Percentiles rank a stretch among this genome's conserved stretches.
These are phyloP conservation scores for Leishmania tarentolae DNA, from an alignment of 208 protist species.

Conservation along the genomic window DNA sequence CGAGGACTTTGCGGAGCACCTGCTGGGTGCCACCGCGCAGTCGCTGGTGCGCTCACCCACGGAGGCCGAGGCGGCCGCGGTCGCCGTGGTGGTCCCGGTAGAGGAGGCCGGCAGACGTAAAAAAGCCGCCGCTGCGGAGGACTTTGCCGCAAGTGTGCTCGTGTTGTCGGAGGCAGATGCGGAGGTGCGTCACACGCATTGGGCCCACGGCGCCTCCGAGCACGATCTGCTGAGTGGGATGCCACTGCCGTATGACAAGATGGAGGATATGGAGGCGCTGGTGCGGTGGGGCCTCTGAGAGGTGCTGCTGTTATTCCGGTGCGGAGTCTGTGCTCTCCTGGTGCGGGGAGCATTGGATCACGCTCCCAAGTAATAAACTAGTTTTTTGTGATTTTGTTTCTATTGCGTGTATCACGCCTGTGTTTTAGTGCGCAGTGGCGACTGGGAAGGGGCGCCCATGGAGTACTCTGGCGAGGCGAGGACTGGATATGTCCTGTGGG, in stretches of 20 bases:
- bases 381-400: no score
- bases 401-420: no score
- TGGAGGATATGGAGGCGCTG: conserved; percentile 7
- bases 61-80: conserved; percentile 6
- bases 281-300: conserved; percentile 10
- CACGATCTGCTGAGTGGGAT: conserved; percentile 22
- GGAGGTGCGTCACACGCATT: conserved; percentile 14
- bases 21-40: conserved; percentile 10
- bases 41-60: conserved; percentile 12
- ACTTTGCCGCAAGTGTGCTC: conserved; percentile 15
- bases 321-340: no score
- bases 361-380: no score
- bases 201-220: conserved; percentile 27
- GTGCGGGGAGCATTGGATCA: no score
- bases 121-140: background rate
- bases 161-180: conserved; percentile 23
- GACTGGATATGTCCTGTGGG: no score
- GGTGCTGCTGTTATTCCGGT: background rate
- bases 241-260: conserved; percentile 16
- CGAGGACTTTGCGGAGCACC: conserved; percentile 19
- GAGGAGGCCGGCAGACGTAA: background rate
- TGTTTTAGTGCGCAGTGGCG: no score
- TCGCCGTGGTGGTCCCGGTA: background rate
- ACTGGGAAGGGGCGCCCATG: no score
- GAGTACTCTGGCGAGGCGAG: no score